Evolutionary conservation across 225 moss, liverwort and hornwort genomes (phyloP).

Genomic region (Physcomitrellopsis africana): DNA sequence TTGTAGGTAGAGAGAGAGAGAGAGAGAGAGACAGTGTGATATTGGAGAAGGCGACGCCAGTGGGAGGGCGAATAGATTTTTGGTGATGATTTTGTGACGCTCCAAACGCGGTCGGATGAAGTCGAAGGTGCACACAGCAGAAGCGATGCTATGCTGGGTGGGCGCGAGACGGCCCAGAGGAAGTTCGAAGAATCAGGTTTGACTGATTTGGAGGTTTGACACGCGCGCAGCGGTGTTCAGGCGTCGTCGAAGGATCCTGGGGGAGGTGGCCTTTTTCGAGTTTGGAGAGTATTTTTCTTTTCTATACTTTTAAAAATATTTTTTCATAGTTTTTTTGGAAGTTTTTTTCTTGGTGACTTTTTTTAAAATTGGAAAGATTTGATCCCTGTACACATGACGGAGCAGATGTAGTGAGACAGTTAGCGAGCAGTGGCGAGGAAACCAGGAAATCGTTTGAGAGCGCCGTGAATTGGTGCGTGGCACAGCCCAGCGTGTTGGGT

Average conservation of each 20-base stretch:
- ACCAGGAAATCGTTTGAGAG: conserved; percentile 35
- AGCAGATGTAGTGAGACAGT: conserved; percentile 55
- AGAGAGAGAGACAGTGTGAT: conserved; percentile 22
- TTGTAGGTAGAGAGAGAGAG: conserved; percentile 6
- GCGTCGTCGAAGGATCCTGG: conserved; percentile 50
- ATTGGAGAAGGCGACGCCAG: conserved; percentile 32
- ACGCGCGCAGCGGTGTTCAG: conserved; percentile 32
- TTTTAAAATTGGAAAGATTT: conserved; percentile 11
- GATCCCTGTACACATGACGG: conserved; percentile 79
- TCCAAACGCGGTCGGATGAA: conserved; percentile 20
- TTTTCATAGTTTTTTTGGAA: no score
- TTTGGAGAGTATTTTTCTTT: no score
- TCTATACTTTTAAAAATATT: no score
- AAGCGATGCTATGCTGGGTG: conserved; percentile 27
- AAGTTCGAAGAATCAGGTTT: conserved; percentile 37
- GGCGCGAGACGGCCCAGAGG: conserved; percentile 41
- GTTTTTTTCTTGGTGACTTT: conserved; percentile 53
- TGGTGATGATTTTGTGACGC: conserved; percentile 39
- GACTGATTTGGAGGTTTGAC: conserved; percentile 32
- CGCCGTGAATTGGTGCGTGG: conserved; percentile 41
- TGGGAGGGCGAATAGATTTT: conserved; percentile 39
- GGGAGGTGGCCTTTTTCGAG: conserved; percentile 24
- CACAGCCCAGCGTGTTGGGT: conserved; percentile 60
- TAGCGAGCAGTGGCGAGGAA: conserved; percentile 43
- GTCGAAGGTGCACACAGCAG: not conserved